Base-by-base conservation (phyloP, 2,329 filamentous ascomycete genomes). In the Diaporthe citrichinensis region DNA sequence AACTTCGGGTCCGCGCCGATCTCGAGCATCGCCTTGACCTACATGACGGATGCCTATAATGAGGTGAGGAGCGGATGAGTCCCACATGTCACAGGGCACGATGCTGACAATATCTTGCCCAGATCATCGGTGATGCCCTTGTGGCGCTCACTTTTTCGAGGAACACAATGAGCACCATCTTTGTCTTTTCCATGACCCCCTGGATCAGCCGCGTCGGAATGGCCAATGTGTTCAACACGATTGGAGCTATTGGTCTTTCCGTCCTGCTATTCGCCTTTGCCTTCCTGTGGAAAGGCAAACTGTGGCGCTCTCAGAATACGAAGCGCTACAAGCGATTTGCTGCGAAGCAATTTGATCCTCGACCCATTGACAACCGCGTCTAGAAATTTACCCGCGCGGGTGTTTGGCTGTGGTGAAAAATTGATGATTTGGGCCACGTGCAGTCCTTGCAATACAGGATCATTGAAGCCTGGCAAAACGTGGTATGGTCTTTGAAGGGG, bases 161-260 rank as follows among this genome's bases (percentile, higher is more conserved):
- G 5, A 77, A 77, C 25, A 74, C 74, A 9, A 55, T 77, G 44
- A 77, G 76, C 72, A 77, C 76, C 44, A 55, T 77, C 28, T 77
- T 77, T 25, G 76, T 77, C 34, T 77, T 77, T 31, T 39, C 74
- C 36, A 77, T 77, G 76, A 76, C 76, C 3, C 76, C 76, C 2
- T 77, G 76, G 76, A 76, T 77, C 28, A 39, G 12, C 12, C 65
- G 67, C 15, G 74, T 77, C 23, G 76, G 76, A 25, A 76, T 77
- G 46, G 73, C 74, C 7, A 77, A 77, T 39, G 71, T 77, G 41
- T 77, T 77, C 74, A 77, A 77, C 74, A 77, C 76, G n/a, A 76
- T 77, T 23, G 76, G 76, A 4, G 76, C 76, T 23, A 77, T 77
- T 57, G 74, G 74, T 4, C 71, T 76, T 14, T 53, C 34, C 15